Conservation (phyloP, 2,329 filamentous ascomycete species). For the Scopulariopsis brevicaulis region DNA sequence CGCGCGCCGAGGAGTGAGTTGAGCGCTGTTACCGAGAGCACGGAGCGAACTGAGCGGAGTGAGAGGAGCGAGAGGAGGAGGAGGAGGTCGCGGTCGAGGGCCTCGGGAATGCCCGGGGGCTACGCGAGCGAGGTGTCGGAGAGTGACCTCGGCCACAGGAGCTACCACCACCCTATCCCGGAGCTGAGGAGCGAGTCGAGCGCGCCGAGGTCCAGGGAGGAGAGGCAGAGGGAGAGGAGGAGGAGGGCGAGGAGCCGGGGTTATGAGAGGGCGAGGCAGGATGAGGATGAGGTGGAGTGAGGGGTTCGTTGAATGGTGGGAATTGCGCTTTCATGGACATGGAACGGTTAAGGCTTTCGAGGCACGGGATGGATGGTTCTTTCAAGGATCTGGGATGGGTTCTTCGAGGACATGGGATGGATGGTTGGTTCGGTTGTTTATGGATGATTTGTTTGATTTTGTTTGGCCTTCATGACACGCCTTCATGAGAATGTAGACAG, state of each 20-base stretch:
- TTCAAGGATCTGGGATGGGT: not conserved
- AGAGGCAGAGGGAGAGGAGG: slow-evolving; percentile 15
- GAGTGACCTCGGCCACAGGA: slow-evolving; percentile 44
- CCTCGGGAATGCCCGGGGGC: slow-evolving; percentile 18
- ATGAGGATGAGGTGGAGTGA: slow-evolving; percentile 11
- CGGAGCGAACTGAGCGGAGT: slow-evolving; percentile 12
- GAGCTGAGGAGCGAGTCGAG: slow-evolving; percentile 25
- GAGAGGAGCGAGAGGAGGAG: slow-evolving; percentile 7
- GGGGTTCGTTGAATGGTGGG: not conserved
- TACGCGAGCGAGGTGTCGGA: slow-evolving; percentile 25
- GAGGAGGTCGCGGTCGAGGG: slow-evolving; percentile 7
- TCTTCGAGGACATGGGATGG: not conserved
- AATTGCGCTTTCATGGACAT: not conserved
- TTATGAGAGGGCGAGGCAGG: slow-evolving; percentile 19
- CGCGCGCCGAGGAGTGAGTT: slow-evolving; percentile 12
- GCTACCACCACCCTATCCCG: slow-evolving; percentile 43
- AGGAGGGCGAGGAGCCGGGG: slow-evolving; percentile 18
- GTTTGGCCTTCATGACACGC: not conserved
- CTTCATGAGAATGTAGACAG: not conserved
- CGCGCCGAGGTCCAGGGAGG: slow-evolving; percentile 9
- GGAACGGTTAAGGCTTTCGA: too few species aligned
- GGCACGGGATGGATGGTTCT: not conserved
- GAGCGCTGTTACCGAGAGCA: slow-evolving; percentile 17
- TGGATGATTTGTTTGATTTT: not conserved
- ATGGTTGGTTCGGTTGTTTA: not conserved